Percentiles rank a stretch among this genome's conserved stretches.
phyloP scores from a whole-genome alignment of 495 filamentous ascomycete genomes.

The Darksidea phi region DNA sequence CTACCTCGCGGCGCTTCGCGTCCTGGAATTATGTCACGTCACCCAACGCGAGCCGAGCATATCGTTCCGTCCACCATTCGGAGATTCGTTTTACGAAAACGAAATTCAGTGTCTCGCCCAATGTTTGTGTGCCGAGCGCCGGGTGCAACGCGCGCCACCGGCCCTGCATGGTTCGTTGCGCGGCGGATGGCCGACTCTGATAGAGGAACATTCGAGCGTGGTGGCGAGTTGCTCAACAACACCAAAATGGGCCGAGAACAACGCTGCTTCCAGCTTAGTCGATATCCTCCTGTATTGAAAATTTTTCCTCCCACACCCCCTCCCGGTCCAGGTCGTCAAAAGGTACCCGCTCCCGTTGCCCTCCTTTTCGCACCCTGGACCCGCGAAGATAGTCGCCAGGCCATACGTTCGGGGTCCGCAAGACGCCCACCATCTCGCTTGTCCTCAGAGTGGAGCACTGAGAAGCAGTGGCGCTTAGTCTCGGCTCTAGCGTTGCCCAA shows the following conservation, averaged over 20 bases:
- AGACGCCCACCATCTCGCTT: not conserved
- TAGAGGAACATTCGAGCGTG: not conserved
- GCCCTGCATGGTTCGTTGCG: too few species aligned
- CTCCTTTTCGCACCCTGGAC: not conserved
- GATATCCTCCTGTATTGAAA: not conserved
- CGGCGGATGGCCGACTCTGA: too few species aligned
- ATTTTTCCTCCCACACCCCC: not conserved
- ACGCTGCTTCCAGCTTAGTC: not conserved
- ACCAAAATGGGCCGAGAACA: not conserved
- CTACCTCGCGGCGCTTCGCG: too few species aligned
- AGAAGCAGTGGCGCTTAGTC: constrained; percentile 22
- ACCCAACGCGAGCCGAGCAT: too few species aligned
- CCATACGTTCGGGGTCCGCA: too few species aligned
- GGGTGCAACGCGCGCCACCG: not conserved
- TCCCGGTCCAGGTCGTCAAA: too few species aligned
- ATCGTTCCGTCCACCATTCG: too few species aligned
- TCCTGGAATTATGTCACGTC: too few species aligned
- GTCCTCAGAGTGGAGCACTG: not conserved
- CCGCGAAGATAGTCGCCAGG: too few species aligned
- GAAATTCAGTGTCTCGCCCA: not conserved
- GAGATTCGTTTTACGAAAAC: not conserved
- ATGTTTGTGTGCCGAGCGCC: not conserved
- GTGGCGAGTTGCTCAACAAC: constrained; percentile 2
- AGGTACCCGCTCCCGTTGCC: too few species aligned
- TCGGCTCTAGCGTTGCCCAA: constrained; percentile 8